These are phyloP conservation scores for Dactylellina leptospora DNA, from an alignment of 2,329 filamentous ascomycete genomes.

Conservation along the genomic window DNA sequence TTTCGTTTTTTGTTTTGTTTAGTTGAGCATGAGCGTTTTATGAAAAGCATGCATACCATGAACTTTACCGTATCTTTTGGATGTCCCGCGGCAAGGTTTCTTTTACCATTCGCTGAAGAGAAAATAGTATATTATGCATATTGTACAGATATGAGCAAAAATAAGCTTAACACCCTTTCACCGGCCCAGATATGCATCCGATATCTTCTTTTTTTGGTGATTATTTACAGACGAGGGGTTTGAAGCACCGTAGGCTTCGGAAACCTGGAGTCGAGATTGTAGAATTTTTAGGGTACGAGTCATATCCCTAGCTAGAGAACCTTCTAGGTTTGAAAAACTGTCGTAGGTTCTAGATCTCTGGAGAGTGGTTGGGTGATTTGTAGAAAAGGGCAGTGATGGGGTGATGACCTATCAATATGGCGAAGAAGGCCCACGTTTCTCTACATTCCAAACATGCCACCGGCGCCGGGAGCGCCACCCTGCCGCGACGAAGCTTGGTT, in stretches of 20 bases:
- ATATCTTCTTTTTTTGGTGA: background rate
- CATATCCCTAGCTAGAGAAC: too few species aligned
- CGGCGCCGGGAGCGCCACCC: constrained; percentile 30
- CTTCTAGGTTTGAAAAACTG: too few species aligned
- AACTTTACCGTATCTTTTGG: too few species aligned
- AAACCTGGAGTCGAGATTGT: constrained; percentile 42
- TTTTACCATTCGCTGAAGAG: background rate
- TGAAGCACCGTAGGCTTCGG: background rate
- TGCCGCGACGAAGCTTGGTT: constrained; percentile 45
- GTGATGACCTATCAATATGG: too few species aligned
- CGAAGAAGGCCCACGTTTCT: too few species aligned
- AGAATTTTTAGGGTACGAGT: too few species aligned
- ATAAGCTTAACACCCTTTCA: constrained; percentile 20
- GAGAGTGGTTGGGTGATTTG: too few species aligned
- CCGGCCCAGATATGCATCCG: constrained; percentile 3
- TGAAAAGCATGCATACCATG: constrained; percentile 5
- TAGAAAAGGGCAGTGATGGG: too few species aligned
- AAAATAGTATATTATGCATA: constrained; percentile 21
- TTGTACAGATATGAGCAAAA: constrained; percentile 25
- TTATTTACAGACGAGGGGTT: constrained; percentile 22
- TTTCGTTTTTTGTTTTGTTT: background rate
- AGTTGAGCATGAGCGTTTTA: constrained; percentile 26
- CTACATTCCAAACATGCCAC: constrained; percentile 49
- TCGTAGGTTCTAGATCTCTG: too few species aligned
- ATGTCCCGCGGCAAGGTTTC: background rate